Evolutionary conservation across 108 stramenopile genomes (phyloP), one percentile per base, ranked within the genome.

Genomic region (Craspedostauros australis): DNA sequence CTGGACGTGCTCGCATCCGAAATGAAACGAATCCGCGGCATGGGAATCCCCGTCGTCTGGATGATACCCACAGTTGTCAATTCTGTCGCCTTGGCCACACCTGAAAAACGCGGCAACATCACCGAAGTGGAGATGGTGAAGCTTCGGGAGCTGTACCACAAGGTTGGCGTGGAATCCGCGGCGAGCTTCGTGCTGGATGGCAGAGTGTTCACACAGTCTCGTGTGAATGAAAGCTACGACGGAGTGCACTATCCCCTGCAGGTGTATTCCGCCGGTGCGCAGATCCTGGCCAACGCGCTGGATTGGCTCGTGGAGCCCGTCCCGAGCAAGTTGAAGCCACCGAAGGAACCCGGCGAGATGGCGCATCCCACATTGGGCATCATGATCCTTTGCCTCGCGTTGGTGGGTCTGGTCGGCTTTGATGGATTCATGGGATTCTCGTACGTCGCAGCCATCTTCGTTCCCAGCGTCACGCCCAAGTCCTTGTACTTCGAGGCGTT

Each of bases 171-270:
- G 6, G 28, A 67, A 8, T 32, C 56, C 5, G 68, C 79, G 2
- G 66, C 80, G 3, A 75, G 77, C 32, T 89, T 88, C 57, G 83
- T 89, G 2, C 48, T 93, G 9, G 85, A 89, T 45, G 86, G 87
- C 0, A 72, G 73, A 6, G 53, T 76, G 12, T 86, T 93, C 43
- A 86, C 88, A 0, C 29, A 42, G 34, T 52, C 60, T 6, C 65
- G 86, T 38, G 87, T 79, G 0, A 41, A 53, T 1, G 92, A 93
- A 36, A 82, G 80, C 25, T 85, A 64, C 61, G 92, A 93, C 62
- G 91, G 91, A n/a, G 86, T 93, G 0, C 87, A 93, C 46, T 93
- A 93, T 47, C 91, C 91, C 20, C 73, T 73, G 36, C 39, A 71
- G 24, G 70, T 93, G 1, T 93, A 93, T 50, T 70, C 80, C 46